Percentiles rank a stretch among this genome's conserved stretches.
phyloP scores from a whole-genome alignment of 805 yeast genomes.

The Yarrowia phangngaensis region DNA sequence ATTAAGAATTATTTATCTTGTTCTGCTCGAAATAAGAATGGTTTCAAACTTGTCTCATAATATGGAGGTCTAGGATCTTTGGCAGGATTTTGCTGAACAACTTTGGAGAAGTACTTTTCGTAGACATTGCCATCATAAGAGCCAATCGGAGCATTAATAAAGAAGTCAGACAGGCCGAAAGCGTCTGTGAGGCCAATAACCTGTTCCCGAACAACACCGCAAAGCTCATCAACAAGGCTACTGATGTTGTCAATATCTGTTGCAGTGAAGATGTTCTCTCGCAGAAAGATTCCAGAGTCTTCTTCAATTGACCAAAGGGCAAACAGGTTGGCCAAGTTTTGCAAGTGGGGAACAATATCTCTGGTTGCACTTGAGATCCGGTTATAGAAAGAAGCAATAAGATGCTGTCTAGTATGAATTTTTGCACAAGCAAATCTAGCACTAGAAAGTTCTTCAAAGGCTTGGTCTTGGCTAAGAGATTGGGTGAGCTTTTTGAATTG shows the following conservation, averaged over 20 bases:
- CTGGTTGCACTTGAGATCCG: constrained; percentile 40
- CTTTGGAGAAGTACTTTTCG: constrained; percentile 63
- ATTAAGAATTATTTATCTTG: constrained; percentile 31
- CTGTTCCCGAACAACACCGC: constrained; percentile 54
- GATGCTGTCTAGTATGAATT: constrained; percentile 41
- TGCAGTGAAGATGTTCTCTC: constrained; percentile 54
- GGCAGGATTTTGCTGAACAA: constrained; percentile 50
- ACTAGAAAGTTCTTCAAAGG: constrained; percentile 44
- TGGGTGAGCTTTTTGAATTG: constrained; percentile 32
- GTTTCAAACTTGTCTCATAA: constrained; percentile 40
- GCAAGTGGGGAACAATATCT: constrained; percentile 49
- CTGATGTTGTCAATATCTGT: constrained; percentile 46
- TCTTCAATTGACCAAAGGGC: constrained; percentile 64
- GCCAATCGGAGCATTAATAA: constrained; percentile 78
- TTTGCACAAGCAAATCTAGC: constrained; percentile 43
- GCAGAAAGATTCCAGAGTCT: constrained; percentile 70
- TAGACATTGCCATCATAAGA: constrained; percentile 77
- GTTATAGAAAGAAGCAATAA: constrained; percentile 42
- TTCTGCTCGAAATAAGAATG: constrained; percentile 38
- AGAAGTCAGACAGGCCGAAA: constrained; percentile 70
- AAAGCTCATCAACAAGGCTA: constrained; percentile 45
- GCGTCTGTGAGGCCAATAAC: constrained; percentile 76
- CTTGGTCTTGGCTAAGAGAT: constrained; percentile 36
- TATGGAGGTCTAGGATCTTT: constrained; percentile 56
- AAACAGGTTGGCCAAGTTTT: constrained; percentile 56